Conservation (phyloP, 768 basidiomycete species). For the Dioszegia aurantiaca region DNA sequence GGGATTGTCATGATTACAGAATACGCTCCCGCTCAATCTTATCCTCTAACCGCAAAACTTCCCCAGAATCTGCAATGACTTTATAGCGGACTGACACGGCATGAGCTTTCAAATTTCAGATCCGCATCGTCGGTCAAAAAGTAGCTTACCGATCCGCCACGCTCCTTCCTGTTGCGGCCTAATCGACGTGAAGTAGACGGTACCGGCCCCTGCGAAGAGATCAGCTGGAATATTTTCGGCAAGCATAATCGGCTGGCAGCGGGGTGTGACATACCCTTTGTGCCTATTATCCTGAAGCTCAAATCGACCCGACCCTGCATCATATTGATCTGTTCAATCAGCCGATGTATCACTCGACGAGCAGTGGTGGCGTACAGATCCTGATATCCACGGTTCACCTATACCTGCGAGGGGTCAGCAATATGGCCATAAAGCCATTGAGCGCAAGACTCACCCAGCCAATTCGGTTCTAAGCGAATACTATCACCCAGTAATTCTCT, state of each 20-base stretch:
- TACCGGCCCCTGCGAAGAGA: slow-evolving; percentile 36
- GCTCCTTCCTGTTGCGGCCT: slow-evolving; percentile 43
- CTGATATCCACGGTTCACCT: slow-evolving; percentile 51
- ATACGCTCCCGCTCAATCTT: slow-evolving; percentile 17
- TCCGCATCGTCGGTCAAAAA: too few species aligned
- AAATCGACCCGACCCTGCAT: slow-evolving; percentile 51
- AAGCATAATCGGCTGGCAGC: too few species aligned
- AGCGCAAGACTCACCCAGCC: slow-evolving; percentile 50
- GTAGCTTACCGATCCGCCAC: slow-evolving; percentile 45
- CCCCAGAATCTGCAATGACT: slow-evolving; percentile 47
- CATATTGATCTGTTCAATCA: slow-evolving; percentile 34
- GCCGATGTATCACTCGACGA: neutral
- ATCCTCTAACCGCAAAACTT: slow-evolving; percentile 37
- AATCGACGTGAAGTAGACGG: slow-evolving; percentile 51
- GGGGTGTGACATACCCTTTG: slow-evolving; percentile 25
- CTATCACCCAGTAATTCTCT: slow-evolving; percentile 36
- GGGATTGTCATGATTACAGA: too few species aligned
- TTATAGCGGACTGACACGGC: slow-evolving; percentile 45
- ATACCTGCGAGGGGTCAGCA: slow-evolving; percentile 26
- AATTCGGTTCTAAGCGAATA: slow-evolving; percentile 39
- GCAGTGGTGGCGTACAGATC: slow-evolving; percentile 27
- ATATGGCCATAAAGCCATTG: too few species aligned
- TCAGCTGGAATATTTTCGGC: too few species aligned
- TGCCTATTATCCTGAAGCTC: slow-evolving; percentile 42
- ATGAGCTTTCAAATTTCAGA: too few species aligned